phyloP scores from a whole-genome alignment of 768 basidiomycete genomes.

The Termitomyces sp. region DNA sequence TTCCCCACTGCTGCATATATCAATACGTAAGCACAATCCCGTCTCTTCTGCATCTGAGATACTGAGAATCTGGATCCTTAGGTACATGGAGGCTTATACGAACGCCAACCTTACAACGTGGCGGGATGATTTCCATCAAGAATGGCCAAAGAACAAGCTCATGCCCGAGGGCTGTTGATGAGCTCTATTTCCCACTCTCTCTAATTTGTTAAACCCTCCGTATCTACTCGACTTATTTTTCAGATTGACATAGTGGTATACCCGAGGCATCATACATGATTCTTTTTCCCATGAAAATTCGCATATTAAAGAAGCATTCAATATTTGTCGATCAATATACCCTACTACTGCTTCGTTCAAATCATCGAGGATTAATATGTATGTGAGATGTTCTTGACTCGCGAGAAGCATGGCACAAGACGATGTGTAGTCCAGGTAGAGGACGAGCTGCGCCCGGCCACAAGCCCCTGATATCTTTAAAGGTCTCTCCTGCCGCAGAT shows the following conservation, averaged over 20 bases:
- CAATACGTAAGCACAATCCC: slow-evolving; percentile 40
- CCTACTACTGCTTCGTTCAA: too few relatives aligned
- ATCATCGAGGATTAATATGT: too few relatives aligned
- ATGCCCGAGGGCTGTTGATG: slow-evolving; percentile 11
- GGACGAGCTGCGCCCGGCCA: too few relatives aligned
- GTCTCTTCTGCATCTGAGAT: not conserved
- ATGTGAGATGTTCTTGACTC: too few relatives aligned
- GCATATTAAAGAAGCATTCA: not conserved
- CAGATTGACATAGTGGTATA: not conserved
- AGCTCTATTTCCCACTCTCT: not conserved
- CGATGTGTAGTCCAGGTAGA: too few relatives aligned
- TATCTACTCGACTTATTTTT: not conserved
- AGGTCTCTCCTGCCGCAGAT: too few relatives aligned
- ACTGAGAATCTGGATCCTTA: slow-evolving; percentile 5
- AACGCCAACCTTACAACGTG: slow-evolving; percentile 39
- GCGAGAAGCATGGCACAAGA: too few relatives aligned
- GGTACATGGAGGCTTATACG: slow-evolving; percentile 34
- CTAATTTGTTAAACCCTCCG: not conserved
- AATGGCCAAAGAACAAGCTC: slow-evolving; percentile 35
- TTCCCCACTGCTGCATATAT: slow-evolving; percentile 80
- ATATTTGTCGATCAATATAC: not conserved
- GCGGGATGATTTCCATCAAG: slow-evolving; percentile 26
- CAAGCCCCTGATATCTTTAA: too few relatives aligned
- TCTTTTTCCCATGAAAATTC: not conserved
- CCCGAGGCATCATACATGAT: not conserved